Evolutionary conservation across 106 monocot genomes (phyloP).

Genomic region (Hemerocallis citrina): DNA sequence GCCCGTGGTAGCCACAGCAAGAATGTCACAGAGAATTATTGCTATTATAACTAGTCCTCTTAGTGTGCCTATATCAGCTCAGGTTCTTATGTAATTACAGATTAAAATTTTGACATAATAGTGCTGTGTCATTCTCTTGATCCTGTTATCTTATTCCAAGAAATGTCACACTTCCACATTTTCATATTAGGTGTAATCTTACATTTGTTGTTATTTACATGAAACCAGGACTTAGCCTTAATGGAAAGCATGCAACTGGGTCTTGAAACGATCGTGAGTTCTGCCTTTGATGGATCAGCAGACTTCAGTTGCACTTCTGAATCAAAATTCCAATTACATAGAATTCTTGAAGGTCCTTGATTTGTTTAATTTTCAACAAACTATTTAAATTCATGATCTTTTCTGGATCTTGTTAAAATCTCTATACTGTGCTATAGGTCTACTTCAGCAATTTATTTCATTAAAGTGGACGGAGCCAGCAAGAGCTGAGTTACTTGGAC

Average conservation of each 20-base stretch:
- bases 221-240: slow-evolving; percentile 44
- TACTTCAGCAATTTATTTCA: slow-evolving; percentile 73
- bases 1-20: slow-evolving; percentile 57
- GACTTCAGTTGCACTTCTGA: slow-evolving; percentile 25
- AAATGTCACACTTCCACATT: neutral
- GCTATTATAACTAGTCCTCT: slow-evolving; percentile 23
- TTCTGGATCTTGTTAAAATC: slow-evolving; percentile 4
- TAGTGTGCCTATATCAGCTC: slow-evolving; percentile 22
- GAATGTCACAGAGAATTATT: slow-evolving; percentile 50
- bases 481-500: slow-evolving; percentile 58
- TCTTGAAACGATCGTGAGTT: slow-evolving; percentile 63
- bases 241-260: slow-evolving; percentile 77
- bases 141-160: neutral
- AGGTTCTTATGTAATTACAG: slow-evolving; percentile 31
- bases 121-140: neutral
- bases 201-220: neutral
- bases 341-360: slow-evolving; percentile 72
- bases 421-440: slow-evolving; percentile 35
- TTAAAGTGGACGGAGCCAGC: slow-evolving; percentile 71
- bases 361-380: neutral
- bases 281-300: slow-evolving; percentile 59
- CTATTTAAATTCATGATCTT: neutral
- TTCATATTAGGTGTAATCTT: neutral
- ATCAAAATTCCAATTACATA: slow-evolving; percentile 47
- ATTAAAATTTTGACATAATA: neutral